Evolutionary conservation across 805 yeast genomes (phyloP), one percentile per base, ranked within the genome.

Genomic region (Hermanozyma aechmeae): DNA sequence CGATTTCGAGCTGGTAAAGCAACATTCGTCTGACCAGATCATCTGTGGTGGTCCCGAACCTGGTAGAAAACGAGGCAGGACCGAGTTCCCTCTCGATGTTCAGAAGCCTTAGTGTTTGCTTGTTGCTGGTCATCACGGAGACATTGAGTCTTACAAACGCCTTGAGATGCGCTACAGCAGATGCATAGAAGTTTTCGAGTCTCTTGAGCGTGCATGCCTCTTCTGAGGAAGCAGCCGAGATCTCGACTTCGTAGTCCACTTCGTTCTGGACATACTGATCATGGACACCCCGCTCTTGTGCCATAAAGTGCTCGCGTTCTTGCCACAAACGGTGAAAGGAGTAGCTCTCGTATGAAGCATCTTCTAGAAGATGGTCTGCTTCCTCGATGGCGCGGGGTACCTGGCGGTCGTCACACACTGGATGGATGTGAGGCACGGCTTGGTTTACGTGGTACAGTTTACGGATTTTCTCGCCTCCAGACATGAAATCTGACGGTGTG

Each of bases 321-420:
- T 64, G 51, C 75, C 86, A 77, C 25, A 87, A 52, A 44, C 87
- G 86, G 34, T 73, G 67, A 11, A 73, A 62, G n/a, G 77, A 69
- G 31, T 82, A 69, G 26, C 81, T 76, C 14, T 79, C 79, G 32
- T 73, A 64, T 2, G 83, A 68, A 11, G 80, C 71, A 8, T 70
- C 56, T 16, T 68, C 64, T 36, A 84, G 69, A 6, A 89, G 68
- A 10, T 70, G 69, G 15, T 83, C 67, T 0, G 96, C 96, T 48
- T 89, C 95, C 26, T 68, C 61, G 16, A 87, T 75, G 36, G 94
- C 85, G 23, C 57, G 66, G 0, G 96, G 96, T 0, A 76, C 73
- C 18, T 45, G 32, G 22, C 15, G 15, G 16, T 21, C 10, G 12
- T 14, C 48, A 6, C 23, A 8, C 36, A 33, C 17, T 15, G 19